These are phyloP conservation scores for Chrysanthemum makinoi DNA, from an alignment of 129 eudicot genomes.

Conservation along the genomic window DNA sequence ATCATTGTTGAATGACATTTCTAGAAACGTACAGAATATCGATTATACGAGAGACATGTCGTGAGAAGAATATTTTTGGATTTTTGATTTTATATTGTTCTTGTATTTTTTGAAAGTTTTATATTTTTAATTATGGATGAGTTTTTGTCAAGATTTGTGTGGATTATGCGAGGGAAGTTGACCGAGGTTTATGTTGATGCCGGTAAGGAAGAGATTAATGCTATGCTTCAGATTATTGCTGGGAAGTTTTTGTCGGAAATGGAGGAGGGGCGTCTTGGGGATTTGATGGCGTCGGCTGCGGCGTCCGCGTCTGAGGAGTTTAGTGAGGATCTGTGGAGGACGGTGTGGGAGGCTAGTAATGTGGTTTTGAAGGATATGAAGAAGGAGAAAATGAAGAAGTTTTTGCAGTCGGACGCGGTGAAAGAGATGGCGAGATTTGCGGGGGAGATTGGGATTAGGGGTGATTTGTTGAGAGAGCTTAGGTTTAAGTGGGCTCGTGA, in stretches of 20 bases:
- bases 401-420: slow-evolving; percentile 70
- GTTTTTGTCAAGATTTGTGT: slow-evolving; percentile 71
- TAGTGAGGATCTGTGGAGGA: slow-evolving; percentile 81
- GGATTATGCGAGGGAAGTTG: slow-evolving; percentile 73
- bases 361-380: slow-evolving; percentile 66
- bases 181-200: slow-evolving; percentile 44
- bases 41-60: too few relatives aligned
- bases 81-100: too few relatives aligned
- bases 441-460: slow-evolving; percentile 82
- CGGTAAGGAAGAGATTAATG: slow-evolving; percentile 56
- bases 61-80: too few relatives aligned
- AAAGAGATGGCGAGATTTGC: slow-evolving; percentile 87
- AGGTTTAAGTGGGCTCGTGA: slow-evolving; percentile 98
- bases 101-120: too few relatives aligned
- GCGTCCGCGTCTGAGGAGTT: slow-evolving; percentile 43
- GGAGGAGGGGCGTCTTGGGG: slow-evolving; percentile 55
- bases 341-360: slow-evolving; percentile 72
- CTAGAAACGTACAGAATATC: too few relatives aligned
- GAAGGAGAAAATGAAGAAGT: slow-evolving; percentile 83
- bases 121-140: too few relatives aligned
- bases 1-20: too few relatives aligned
- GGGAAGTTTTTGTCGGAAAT: slow-evolving; percentile 68
- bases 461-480: slow-evolving; percentile 87
- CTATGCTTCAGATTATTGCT: slow-evolving; percentile 68
- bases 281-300: slow-evolving; percentile 29